These are phyloP conservation scores for Colletotrichum tabaci DNA, from an alignment of 2,329 filamentous ascomycete species.

Conservation along the genomic window DNA sequence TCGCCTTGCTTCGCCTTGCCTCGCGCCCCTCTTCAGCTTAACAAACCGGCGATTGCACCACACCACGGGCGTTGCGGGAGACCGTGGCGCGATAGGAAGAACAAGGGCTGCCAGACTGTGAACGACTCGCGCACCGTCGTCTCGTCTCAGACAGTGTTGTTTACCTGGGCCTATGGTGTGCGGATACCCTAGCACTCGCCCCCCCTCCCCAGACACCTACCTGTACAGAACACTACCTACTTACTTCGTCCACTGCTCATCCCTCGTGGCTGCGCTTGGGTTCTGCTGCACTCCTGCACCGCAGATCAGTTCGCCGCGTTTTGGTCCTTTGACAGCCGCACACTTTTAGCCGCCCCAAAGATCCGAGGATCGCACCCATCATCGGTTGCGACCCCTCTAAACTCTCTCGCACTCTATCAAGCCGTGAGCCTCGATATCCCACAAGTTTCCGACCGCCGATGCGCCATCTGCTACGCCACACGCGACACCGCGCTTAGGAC, in stretches of 20 bases:
- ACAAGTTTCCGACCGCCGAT: slow-evolving; percentile 15
- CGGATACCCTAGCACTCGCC: not conserved
- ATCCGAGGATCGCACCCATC: slow-evolving; percentile 5
- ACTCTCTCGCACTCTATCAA: not conserved
- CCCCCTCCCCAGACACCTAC: not conserved
- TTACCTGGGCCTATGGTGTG: slow-evolving; percentile 1
- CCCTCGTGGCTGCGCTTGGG: slow-evolving; percentile 14
- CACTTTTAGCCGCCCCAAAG: slow-evolving; percentile 23
- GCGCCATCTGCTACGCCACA: slow-evolving; percentile 16
- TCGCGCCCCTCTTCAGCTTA: not conserved
- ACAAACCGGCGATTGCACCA: not conserved
- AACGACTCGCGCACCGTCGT: slow-evolving; percentile 35
- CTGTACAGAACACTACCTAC: too few species aligned
- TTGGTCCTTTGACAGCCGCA: slow-evolving; percentile 21
- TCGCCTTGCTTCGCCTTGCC: not conserved
- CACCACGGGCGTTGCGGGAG: not conserved
- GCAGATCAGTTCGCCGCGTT: slow-evolving; percentile 25
- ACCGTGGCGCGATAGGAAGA: not conserved
- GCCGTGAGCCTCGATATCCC: not conserved
- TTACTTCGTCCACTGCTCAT: not conserved
- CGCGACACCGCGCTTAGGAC: slow-evolving; percentile 33
- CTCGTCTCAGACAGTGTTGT: slow-evolving; percentile 28
- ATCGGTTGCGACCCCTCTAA: slow-evolving; percentile 2
- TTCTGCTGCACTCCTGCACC: slow-evolving; percentile 25
- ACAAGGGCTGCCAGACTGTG: slow-evolving; percentile 1